Base-by-base conservation (phyloP, 306 rosid genomes). In the Cicer chorassanicum region DNA sequence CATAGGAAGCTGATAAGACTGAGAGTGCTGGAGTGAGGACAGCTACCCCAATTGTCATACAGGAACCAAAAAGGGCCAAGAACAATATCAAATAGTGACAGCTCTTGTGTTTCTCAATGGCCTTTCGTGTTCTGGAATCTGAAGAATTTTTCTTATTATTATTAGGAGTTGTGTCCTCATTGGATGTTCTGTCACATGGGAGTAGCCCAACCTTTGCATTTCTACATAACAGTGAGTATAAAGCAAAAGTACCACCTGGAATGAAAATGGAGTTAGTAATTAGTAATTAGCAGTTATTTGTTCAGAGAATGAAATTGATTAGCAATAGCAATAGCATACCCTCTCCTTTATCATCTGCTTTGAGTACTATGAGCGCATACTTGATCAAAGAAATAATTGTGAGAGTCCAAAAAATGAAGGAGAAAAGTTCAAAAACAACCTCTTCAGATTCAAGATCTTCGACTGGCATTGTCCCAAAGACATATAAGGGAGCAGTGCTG, bases 1-100 rank as follows among this genome's bases (percentile, higher is more conserved):
- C 91, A n/a, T 72, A 41, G n/a, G 97, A 85, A 65, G 94, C 97
- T 54, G 93, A 88, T 68, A 85, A 74, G 41, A 87, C 95, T 85
- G 97, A 89, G 62, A 91, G 91, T 42, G 92, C 90, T 51, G 97
- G 97, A 56, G 95, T 88, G 80, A 91, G 93, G 67, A 89, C 95
- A 11, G 90, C 92, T 3, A 75, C 89, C 6, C 97, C 88, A 36
- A 86, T 89, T 29, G 92, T 83, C 90, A 91, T 89, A 79, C 95
- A 89, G 46, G 88, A 86, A 77, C 95, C 97, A 34, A 86, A 88
- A 75, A 91, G 89, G 66, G 97, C 95, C 62, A 88, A 75, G 84
- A 84, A 85, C 87, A 91, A 67, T 71, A 91, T 66, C 19, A 89
- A 43, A 73, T 89, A 88, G 74, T 89, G 97, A 73, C 83, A 64